A percentile compares a stretch with the other conserved stretches of the same genome.
These are phyloP conservation scores for Westerdykella sp. DNA, from an alignment of 2,329 filamentous ascomycete genomes.

Conservation along the genomic window DNA sequence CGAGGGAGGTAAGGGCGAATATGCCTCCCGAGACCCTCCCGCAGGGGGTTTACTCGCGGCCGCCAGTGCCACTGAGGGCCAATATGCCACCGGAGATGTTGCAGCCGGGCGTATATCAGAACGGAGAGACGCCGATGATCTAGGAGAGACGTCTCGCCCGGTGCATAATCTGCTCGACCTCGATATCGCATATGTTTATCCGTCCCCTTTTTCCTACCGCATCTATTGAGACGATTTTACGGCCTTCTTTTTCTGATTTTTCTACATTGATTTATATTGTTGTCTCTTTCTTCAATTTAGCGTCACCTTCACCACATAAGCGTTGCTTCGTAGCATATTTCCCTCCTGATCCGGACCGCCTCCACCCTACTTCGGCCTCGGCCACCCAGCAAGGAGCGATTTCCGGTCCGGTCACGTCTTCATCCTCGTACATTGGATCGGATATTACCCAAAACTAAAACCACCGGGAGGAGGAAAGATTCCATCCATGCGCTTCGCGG, in stretches of 20 bases:
- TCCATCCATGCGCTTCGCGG: constrained; percentile 25
- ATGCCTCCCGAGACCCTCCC: constrained; percentile 41
- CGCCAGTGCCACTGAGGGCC: constrained; percentile 34
- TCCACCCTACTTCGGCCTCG: too few species aligned
- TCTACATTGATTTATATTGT: constrained; percentile 2
- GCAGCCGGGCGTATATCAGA: constrained; percentile 39
- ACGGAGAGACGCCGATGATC: constrained; percentile 33
- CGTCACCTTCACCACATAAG: constrained; percentile 11
- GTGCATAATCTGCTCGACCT: neutral
- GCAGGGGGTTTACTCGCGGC: constrained; percentile 23
- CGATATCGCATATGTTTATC: constrained; percentile 2
- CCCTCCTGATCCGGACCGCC: too few species aligned
- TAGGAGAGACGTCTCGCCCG: constrained; percentile 8
- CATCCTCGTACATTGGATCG: too few species aligned
- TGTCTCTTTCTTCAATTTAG: constrained; percentile 2
- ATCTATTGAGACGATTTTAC: constrained; percentile 23
- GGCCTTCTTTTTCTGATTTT: constrained; percentile 1
- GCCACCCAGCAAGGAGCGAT: too few species aligned
- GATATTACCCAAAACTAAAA: too few species aligned
- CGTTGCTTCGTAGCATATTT: constrained; percentile 7
- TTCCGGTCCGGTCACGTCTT: too few species aligned
- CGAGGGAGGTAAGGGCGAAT: constrained; percentile 45
- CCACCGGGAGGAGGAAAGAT: neutral
- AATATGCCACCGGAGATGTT: constrained; percentile 42
- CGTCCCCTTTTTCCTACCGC: constrained; percentile 1